Evolutionary conservation across 2,329 filamentous ascomycete genomes (phyloP).

Genomic region (Pseudogymnoascus verrucosus): DNA sequence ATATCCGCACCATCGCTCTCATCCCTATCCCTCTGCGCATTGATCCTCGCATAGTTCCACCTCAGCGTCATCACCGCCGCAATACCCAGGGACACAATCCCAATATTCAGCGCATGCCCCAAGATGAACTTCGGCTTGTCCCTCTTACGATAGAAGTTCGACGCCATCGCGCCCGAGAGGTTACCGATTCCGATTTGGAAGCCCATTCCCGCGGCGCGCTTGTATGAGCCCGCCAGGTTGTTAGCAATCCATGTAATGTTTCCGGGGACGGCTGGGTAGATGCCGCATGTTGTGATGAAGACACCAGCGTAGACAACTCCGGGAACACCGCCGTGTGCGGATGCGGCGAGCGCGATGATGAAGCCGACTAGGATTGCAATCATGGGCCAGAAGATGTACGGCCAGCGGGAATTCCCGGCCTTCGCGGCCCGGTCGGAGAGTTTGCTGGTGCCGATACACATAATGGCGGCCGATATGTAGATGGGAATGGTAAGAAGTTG

Average conservation of each 20-base stretch:
- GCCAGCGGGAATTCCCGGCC: slow-evolving; percentile 31
- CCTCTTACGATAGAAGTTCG: slow-evolving; percentile 57
- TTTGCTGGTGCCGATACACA: slow-evolving; percentile 46
- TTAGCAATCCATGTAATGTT: slow-evolving; percentile 48
- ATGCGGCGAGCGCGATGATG: slow-evolving; percentile 37
- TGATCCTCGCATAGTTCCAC: slow-evolving; percentile 37
- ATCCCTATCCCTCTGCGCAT: slow-evolving; percentile 38
- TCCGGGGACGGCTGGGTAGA: slow-evolving; percentile 37
- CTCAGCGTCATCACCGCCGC: slow-evolving; percentile 34
- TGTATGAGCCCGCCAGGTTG: slow-evolving; percentile 48
- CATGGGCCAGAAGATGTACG: slow-evolving; percentile 49
- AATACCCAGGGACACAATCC: slow-evolving; percentile 39
- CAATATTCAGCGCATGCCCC: slow-evolving; percentile 43
- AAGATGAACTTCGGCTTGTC: slow-evolving; percentile 43
- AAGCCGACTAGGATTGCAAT: slow-evolving; percentile 49
- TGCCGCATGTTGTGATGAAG: slow-evolving; percentile 37
- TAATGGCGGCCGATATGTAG: slow-evolving; percentile 54
- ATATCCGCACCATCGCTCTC: slow-evolving; percentile 26
- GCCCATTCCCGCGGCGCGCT: slow-evolving; percentile 54
- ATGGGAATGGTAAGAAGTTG: slow-evolving; percentile 43
- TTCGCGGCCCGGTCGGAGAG: slow-evolving; percentile 47
- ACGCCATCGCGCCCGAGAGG: slow-evolving; percentile 55
- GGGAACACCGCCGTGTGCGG: slow-evolving; percentile 26
- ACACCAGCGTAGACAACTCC: slow-evolving; percentile 38
- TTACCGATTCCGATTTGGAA: slow-evolving; percentile 57